Percentiles rank a stretch among this genome's conserved stretches.
Conservation (phyloP, 345 rosid species). For the Boechera divaricarpa region DNA sequence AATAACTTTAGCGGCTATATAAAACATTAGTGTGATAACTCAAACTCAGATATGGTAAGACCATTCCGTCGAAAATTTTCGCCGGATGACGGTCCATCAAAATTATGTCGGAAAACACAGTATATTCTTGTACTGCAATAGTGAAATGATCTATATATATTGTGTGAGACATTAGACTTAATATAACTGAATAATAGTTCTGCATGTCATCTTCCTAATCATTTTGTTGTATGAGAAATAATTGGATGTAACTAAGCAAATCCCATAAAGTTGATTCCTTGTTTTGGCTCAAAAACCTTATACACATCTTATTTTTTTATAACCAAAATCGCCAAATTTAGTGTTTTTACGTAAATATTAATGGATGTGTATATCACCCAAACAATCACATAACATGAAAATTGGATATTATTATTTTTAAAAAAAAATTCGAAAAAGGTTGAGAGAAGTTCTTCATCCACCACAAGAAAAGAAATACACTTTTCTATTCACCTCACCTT, state of each 20-base stretch:
- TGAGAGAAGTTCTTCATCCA: constrained; percentile 9
- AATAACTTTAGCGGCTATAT: neutral
- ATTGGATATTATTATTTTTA: neutral
- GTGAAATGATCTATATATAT: neutral
- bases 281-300: neutral
- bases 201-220: neutral
- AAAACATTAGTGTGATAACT: constrained; percentile 8
- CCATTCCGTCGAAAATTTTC: no score
- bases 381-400: neutral
- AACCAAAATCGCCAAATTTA: neutral
- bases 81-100: no score
- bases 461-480: constrained; percentile 21
- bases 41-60: neutral
- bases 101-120: neutral
- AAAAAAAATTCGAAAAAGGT: neutral
- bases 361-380: neutral
- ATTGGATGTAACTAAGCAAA: constrained; percentile 16
- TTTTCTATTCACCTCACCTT: constrained; percentile 33
- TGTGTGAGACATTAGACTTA: neutral
- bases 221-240: neutral
- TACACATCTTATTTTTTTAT: neutral
- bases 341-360: neutral
- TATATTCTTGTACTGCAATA: neutral
- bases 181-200: neutral
- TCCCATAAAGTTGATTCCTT: neutral